Evolutionary conservation across 2,329 filamentous ascomycete species (phyloP).

Genomic region (Capronia coronata): DNA sequence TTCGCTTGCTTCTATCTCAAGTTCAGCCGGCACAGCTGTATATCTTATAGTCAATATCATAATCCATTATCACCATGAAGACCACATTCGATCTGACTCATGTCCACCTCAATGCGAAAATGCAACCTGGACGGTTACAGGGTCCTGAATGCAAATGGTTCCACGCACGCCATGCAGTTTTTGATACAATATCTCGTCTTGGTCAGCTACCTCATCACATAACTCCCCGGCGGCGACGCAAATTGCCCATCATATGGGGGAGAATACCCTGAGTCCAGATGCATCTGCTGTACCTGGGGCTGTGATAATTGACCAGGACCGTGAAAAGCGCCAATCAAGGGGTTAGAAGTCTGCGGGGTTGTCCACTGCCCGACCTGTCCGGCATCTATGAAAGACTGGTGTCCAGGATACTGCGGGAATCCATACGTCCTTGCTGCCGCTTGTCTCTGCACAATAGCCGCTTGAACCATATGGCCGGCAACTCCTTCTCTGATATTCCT

Average conservation of each 20-base stretch:
- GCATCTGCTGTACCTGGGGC: conserved; percentile 2
- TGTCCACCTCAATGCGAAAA: too few relatives aligned
- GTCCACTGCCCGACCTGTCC: conserved; percentile 11
- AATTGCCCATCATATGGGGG: conserved; percentile 10
- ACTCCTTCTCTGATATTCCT: conserved; percentile 62
- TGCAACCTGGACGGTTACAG: background rate
- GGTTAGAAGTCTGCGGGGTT: conserved; percentile 5
- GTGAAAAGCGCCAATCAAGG: conserved; percentile 9
- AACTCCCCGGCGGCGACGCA: background rate
- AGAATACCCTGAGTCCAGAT: conserved; percentile 11
- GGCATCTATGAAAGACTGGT: conserved; percentile 5
- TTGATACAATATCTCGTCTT: background rate
- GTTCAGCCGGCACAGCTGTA: too few relatives aligned
- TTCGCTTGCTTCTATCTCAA: too few relatives aligned
- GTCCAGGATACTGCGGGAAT: conserved; percentile 11
- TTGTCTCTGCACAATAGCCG: conserved; percentile 63
- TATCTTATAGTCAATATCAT: too few relatives aligned
- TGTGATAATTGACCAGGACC: conserved; percentile 3
- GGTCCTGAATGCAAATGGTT: background rate
- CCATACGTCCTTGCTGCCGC: conserved; percentile 38
- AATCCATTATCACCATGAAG: too few relatives aligned
- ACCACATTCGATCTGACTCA: too few relatives aligned
- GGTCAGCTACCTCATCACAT: background rate
- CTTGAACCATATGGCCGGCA: conserved; percentile 64
- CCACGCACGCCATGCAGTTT: background rate